Conservation (phyloP, 441 rosid species). For the Erodium moschatum region DNA sequence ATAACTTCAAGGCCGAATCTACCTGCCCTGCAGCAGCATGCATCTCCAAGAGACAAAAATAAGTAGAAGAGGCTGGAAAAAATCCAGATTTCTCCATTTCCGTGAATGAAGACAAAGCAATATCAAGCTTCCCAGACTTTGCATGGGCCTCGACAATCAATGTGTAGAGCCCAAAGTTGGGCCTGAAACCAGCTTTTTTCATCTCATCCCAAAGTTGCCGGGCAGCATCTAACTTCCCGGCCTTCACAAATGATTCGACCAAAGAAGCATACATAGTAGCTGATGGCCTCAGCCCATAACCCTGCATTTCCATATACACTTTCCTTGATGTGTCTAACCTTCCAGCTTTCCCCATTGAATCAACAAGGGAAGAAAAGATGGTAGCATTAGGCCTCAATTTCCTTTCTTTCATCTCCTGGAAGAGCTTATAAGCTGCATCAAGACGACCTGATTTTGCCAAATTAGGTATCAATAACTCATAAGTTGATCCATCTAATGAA, state of each 20-base stretch:
- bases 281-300: constrained; percentile 65
- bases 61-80: constrained; percentile 83
- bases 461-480: constrained; percentile 81
- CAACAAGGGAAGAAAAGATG: constrained; percentile 74
- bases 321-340: constrained; percentile 85
- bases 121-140: constrained; percentile 88
- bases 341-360: constrained; percentile 95
- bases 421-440: constrained; percentile 82
- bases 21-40: constrained; percentile 84
- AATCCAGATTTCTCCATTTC: constrained; percentile 97
- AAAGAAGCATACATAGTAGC: constrained; percentile 73
- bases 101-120: constrained; percentile 64
- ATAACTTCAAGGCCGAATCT: constrained; percentile 83
- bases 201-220: constrained; percentile 88
- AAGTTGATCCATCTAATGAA: constrained; percentile 64
- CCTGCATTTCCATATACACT: constrained; percentile 79
- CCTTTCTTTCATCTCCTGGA: constrained; percentile 83
- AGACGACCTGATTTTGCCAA: constrained; percentile 94
- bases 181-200: constrained; percentile 74
- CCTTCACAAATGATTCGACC: constrained; percentile 79
- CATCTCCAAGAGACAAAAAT: constrained; percentile 85
- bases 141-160: constrained; percentile 86
- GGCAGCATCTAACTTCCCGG: constrained; percentile 83
- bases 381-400: constrained; percentile 51
- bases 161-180: constrained; percentile 79